Percentiles rank a stretch among this genome's conserved stretches.
Evolutionary conservation across 2,329 filamentous ascomycete genomes (phyloP).

Genomic region (Teratosphaeria zuluensis): DNA sequence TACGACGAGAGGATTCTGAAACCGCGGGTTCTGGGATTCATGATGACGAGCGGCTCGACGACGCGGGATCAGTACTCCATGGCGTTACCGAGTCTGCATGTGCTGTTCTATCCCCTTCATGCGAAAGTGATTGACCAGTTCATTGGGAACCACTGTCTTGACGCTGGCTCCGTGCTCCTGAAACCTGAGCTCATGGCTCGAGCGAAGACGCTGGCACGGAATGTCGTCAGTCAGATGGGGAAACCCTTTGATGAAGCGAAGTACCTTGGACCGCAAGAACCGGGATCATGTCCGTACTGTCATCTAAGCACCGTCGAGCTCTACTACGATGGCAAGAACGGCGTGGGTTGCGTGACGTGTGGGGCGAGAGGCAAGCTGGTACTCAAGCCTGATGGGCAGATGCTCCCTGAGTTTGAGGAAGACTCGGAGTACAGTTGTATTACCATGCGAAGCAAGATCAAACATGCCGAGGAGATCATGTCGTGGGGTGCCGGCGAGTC

Average conservation of each 20-base stretch:
- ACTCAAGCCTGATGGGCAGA: not conserved
- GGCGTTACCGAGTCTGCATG: constrained; percentile 6
- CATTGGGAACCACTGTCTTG: not conserved
- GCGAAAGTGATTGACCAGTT: constrained; percentile 6
- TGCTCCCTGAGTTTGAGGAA: constrained; percentile 3
- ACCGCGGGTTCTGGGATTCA: constrained; percentile 5
- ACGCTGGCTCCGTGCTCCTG: constrained; percentile 1
- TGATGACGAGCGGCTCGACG: constrained; percentile 4
- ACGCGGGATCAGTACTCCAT: constrained; percentile 5
- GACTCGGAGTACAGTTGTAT: constrained; percentile 2
- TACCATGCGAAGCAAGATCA: not conserved
- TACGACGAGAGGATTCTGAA: constrained; percentile 3
- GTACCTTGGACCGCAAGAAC: constrained; percentile 2
- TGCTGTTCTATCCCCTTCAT: constrained; percentile 6
- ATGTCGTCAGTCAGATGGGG: constrained; percentile 5
- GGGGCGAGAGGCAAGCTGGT: constrained; percentile 3
- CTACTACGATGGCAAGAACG: constrained; percentile 1
- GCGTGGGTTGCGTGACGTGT: constrained; percentile 5
- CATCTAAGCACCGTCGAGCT: constrained; percentile 5
- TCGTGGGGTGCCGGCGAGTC: not conserved
- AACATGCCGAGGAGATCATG: constrained; percentile 1
- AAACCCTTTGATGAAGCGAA: constrained; percentile 5
- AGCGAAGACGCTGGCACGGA: not conserved
- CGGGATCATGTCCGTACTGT: constrained; percentile 6
- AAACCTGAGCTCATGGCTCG: not conserved